These are phyloP conservation scores for Curvularia hawaiiensis DNA, from an alignment of 2,329 filamentous ascomycete genomes.

Conservation along the genomic window DNA sequence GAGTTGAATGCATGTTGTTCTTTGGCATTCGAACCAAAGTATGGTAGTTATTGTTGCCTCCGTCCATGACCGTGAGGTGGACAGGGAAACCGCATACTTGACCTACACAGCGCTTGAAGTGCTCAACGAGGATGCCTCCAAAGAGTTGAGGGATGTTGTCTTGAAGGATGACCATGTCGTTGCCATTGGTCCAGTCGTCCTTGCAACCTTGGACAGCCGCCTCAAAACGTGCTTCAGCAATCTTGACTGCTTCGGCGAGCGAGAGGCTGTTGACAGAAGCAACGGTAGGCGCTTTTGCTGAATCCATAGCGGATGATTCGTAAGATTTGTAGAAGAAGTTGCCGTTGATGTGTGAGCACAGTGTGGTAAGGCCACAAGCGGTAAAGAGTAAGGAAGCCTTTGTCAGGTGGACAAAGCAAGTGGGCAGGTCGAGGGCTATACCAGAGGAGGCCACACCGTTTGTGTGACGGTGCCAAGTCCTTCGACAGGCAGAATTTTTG, in stretches of 20 bases:
- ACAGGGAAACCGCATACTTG: too few relatives aligned
- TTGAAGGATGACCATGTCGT: too few relatives aligned
- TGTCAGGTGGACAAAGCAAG: not conserved
- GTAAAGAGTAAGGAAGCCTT: not conserved
- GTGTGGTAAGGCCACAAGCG: not conserved
- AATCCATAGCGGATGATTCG: not conserved
- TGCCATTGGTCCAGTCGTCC: too few relatives aligned
- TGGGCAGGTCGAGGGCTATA: not conserved
- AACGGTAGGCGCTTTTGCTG: slow-evolving; percentile 14
- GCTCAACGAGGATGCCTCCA: too few relatives aligned
- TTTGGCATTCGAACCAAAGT: too few relatives aligned
- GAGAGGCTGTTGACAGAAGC: too few relatives aligned
- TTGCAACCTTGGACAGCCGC: too few relatives aligned
- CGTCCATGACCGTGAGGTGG: too few relatives aligned
- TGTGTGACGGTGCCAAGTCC: not conserved
- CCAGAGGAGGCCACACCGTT: not conserved
- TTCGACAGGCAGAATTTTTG: not conserved
- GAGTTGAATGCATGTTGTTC: too few relatives aligned
- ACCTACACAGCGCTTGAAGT: too few relatives aligned
- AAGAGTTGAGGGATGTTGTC: too few relatives aligned
- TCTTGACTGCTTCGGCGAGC: slow-evolving; percentile 2
- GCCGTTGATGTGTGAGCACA: not conserved
- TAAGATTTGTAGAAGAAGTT: not conserved
- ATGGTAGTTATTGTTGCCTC: too few relatives aligned
- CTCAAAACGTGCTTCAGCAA: slow-evolving; percentile 4